These are phyloP conservation scores for Erodium maritimum DNA, from an alignment of 345 rosid genomes.

Conservation along the genomic window DNA sequence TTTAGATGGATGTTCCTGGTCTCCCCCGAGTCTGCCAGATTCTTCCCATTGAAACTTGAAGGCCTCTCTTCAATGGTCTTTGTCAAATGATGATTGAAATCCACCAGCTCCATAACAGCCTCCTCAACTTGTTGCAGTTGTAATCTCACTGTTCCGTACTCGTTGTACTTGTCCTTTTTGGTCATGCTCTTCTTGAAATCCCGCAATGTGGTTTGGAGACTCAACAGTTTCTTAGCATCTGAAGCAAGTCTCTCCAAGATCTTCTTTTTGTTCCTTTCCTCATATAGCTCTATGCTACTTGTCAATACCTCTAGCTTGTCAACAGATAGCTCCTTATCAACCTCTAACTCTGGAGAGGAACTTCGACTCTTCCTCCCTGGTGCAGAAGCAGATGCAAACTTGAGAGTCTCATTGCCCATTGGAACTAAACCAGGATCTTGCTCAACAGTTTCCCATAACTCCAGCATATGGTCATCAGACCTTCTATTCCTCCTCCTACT, in stretches of 20 bases:
- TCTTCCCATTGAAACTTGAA: constrained; percentile 7
- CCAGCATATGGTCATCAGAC: constrained; percentile 34
- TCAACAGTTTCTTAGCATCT: constrained; percentile 53
- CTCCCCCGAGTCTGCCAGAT: constrained; percentile 20
- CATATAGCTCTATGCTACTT: constrained; percentile 24
- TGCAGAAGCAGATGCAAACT: constrained; percentile 12
- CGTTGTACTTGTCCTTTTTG: constrained; percentile 40
- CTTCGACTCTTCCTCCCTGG: constrained; percentile 8
- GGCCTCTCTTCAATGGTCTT: constrained; percentile 38
- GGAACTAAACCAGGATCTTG: constrained; percentile 21
- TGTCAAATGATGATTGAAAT: constrained; percentile 35
- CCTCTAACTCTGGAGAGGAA: constrained; percentile 32
- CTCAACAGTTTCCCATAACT: constrained; percentile 43
- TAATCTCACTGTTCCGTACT: constrained; percentile 41
- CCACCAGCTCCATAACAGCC: constrained; percentile 39
- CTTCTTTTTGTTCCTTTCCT: constrained; percentile 34
- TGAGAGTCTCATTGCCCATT: constrained; percentile 6
- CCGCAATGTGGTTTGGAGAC: constrained; percentile 42
- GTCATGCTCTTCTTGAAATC: constrained; percentile 57
- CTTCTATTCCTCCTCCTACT: constrained; percentile 27
- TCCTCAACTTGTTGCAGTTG: constrained; percentile 66
- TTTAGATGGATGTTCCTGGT: constrained; percentile 24
- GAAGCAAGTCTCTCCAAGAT: constrained; percentile 62
- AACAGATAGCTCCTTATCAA: constrained; percentile 56
- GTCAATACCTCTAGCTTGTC: constrained; percentile 59